Base-by-base conservation (phyloP, 805 yeast genomes). In the Clavispora carvajalis region DNA sequence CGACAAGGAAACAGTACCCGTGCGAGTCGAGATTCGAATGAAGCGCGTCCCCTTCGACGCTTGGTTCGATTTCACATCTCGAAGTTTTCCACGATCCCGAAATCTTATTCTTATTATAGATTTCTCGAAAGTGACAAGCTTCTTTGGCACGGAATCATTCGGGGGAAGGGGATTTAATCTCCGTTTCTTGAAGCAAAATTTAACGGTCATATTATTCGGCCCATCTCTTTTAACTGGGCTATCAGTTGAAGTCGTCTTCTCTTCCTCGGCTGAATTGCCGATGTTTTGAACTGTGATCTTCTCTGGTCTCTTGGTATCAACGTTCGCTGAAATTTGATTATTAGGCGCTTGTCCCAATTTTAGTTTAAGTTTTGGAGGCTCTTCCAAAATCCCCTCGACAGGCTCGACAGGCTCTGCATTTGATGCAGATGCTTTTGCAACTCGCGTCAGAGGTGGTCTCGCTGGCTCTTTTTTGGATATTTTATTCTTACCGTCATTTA, bases 1-100 rank as follows among this genome's bases (percentile, higher is more conserved):
- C 0, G 80, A 76, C 1, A 69, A 47, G 12, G 58, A 51, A 1
- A 74, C 59, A 4, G 25, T 26, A 3, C 38, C 38, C 3, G 33
- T 6, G 18, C 38, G 28, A 9, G 38, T 36, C 2, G 38, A 25
- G n/a, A 36, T 28, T n/a, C 22, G 16, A n/a, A 36, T 13, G 11
- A 23, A 36, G 5, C 36, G 26, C 7, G 25, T 16, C 15, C 16
- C 19, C n/a, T 7, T n/a, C 6, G 26, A 13, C 8, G 28, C 12
- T n/a, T 13, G 26, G 9, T 5, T 8, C 7, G 36, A 34, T n/a
- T 13, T 21, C 2, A 15, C 9, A 5, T 28, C 16, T 28, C 16
- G 31, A 12, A 28, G 31, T 10, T 16, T 28, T 28, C 16, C 31
- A 11, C 19, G 22, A n/a, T 35, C 17, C 6, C 5, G 24, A 23